A percentile compares a stretch with the other conserved stretches of the same genome.
Evolutionary conservation across 2,329 filamentous ascomycete genomes (phyloP).

Genomic region (Alternaria panax): DNA sequence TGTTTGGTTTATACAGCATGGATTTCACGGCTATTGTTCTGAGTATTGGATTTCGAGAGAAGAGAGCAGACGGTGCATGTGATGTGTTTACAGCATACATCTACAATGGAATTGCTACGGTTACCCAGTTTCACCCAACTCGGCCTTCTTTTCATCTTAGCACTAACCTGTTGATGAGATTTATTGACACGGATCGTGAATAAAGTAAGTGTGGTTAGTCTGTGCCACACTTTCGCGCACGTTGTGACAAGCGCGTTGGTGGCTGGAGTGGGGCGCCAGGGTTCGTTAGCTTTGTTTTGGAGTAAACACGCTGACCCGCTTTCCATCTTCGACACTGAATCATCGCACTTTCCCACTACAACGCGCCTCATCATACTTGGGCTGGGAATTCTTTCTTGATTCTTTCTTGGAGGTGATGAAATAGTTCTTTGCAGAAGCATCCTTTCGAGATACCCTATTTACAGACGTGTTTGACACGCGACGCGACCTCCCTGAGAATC

Average conservation of each 20-base stretch:
- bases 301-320: conserved; percentile 30
- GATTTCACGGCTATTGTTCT: too few relatives aligned
- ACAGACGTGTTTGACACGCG: conserved; percentile 36
- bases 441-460: conserved; percentile 37
- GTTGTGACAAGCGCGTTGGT: not conserved
- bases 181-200: too few relatives aligned
- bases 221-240: not conserved
- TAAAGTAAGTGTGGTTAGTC: too few relatives aligned
- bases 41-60: too few relatives aligned
- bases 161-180: too few relatives aligned
- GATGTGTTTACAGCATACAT: too few relatives aligned
- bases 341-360: conserved; percentile 42
- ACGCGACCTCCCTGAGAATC: conserved; percentile 35
- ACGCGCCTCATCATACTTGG: conserved; percentile 26
- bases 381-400: conserved; percentile 27
- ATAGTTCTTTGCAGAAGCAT: conserved; percentile 36
- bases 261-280: conserved; percentile 19
- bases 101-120: too few relatives aligned
- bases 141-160: too few relatives aligned
- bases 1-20: too few relatives aligned
- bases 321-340: conserved; percentile 23
- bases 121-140: too few relatives aligned
- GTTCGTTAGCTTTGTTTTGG: conserved; percentile 27
- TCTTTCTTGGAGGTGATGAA: conserved; percentile 24
- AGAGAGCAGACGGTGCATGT: too few relatives aligned